Conservation (phyloP, 2,329 filamentous ascomycete species). For the Biscogniauxia mediterranea region DNA sequence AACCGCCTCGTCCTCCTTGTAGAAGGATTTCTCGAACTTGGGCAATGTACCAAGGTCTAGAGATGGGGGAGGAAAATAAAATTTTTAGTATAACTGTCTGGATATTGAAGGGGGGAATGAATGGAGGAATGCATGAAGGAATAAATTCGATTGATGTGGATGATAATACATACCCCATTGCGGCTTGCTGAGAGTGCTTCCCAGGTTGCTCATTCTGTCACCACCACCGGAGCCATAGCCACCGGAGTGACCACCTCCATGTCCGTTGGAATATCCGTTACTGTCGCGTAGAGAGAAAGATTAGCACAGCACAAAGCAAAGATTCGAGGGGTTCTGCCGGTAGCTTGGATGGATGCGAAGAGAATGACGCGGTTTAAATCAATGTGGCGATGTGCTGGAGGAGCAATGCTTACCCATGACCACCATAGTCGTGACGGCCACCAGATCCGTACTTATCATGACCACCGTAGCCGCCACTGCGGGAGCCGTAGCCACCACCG, state of each 20-base stretch:
- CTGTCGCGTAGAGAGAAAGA: conserved; percentile 39
- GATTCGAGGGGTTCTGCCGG: background rate
- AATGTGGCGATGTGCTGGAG: conserved; percentile 1
- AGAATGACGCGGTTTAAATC: background rate
- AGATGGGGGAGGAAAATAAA: conserved; percentile 25
- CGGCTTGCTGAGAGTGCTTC: conserved; percentile 82
- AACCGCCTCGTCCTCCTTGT: conserved; percentile 90
- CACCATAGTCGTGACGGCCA: conserved; percentile 39
- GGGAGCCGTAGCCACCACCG: conserved; percentile 40
- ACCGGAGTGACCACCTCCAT: conserved; percentile 50
- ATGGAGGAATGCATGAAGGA: conserved; percentile 19
- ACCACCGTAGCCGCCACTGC: conserved; percentile 33
- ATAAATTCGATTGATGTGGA: too few species aligned
- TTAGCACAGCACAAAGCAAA: conserved; percentile 42
- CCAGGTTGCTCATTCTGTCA: conserved; percentile 92
- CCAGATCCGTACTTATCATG: conserved; percentile 26
- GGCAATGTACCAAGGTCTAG: conserved; percentile 74
- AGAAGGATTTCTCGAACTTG: conserved; percentile 99
- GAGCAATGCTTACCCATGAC: conserved; percentile 33
- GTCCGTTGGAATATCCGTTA: conserved; percentile 47
- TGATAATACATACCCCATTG: conserved; percentile 69
- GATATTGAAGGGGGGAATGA: too few species aligned
- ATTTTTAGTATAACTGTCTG: background rate
- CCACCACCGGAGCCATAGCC: conserved; percentile 58
- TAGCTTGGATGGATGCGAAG: background rate